These are phyloP conservation scores for Biancaea sappan DNA, from an alignment of 306 rosid genomes.

Conservation along the genomic window DNA sequence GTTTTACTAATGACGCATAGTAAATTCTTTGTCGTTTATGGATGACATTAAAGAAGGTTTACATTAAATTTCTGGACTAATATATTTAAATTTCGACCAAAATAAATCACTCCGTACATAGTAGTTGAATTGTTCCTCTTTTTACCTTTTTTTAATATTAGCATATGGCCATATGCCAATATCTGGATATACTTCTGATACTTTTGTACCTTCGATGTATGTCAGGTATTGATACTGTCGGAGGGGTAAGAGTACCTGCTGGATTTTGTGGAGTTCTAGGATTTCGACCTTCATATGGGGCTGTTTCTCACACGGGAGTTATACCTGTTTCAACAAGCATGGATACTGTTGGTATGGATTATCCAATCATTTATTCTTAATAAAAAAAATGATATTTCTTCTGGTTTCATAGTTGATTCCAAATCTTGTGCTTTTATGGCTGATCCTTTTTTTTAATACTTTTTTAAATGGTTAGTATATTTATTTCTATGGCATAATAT, in stretches of 20 bases:
- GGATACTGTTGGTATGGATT: constrained; percentile 81
- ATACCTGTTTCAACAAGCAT: constrained; percentile 79
- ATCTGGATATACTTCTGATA: constrained; percentile 23
- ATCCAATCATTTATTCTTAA: constrained; percentile 14
- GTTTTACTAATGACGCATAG: background rate
- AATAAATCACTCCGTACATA: background rate
- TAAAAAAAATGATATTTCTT: background rate
- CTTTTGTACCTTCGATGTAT: constrained; percentile 24
- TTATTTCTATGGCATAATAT: constrained; percentile 15
- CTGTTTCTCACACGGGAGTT: constrained; percentile 76
- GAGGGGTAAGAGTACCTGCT: constrained; percentile 96
- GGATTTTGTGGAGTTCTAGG: constrained; percentile 89
- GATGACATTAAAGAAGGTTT: background rate
- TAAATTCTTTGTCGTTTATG: background rate
- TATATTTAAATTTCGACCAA: background rate
- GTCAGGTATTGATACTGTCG: constrained; percentile 88
- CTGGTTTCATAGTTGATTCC: background rate
- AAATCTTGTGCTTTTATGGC: constrained; percentile 17
- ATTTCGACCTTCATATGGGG: constrained; percentile 93
- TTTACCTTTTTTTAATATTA: background rate
- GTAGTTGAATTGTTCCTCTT: background rate
- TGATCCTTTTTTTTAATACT: background rate
- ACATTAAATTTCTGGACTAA: background rate
- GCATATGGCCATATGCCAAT: constrained; percentile 3
- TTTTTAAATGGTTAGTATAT: constrained; percentile 1